Evolutionary conservation across 2,329 filamentous ascomycete genomes (phyloP), one percentile per base, ranked within the genome.

Genomic region (Fusarium sp.): DNA sequence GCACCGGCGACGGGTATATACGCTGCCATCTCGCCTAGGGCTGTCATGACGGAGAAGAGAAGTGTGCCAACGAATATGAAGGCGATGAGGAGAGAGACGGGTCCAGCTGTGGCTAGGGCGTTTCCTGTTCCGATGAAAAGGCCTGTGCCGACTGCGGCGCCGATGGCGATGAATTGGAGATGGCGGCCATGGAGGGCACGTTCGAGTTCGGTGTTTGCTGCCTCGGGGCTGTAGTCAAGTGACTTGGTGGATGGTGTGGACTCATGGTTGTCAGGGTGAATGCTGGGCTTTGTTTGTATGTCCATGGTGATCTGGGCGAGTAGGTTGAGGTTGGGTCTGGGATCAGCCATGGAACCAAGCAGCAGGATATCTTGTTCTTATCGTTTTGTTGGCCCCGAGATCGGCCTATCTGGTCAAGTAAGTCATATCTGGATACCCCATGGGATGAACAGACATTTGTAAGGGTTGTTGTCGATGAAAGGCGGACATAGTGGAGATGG

Each of bases 111-210:
- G 11, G 65, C 49, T 0, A 68, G 44, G 12, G 62, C 66, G 1
- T 50, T 55, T 7, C 65, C 65, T 1, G 60, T 56, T 7, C 65
- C 65, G 62, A 90, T 83, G 74, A 90, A 90, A 20, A 90, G 82
- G 69, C 88, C 88, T 5, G 88, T 90, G 55, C 88, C 88, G 65
- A 90, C 89, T 21, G 85, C 86, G 62, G 85, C 85, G 43, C 65
- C 65, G n/a, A 67, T 63, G 5, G 64, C 64, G 6, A 89, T 77
- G 75, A 89, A 88, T 68, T 89, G 86, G 47, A 89, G 86, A 67
- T 89, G 86, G 28, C 86, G 81, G 71, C 83, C 86, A 78, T 88
- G 87, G 54, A 88, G 80, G 17, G 86, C 86, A 56, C 86, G 82
- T 72, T 85, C 76, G 5, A 88, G 80, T 70, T 87, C 83, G 45